Evolutionary conservation across 2,329 filamentous ascomycete genomes (phyloP).

Genomic region (Leptographium radiaticola): DNA sequence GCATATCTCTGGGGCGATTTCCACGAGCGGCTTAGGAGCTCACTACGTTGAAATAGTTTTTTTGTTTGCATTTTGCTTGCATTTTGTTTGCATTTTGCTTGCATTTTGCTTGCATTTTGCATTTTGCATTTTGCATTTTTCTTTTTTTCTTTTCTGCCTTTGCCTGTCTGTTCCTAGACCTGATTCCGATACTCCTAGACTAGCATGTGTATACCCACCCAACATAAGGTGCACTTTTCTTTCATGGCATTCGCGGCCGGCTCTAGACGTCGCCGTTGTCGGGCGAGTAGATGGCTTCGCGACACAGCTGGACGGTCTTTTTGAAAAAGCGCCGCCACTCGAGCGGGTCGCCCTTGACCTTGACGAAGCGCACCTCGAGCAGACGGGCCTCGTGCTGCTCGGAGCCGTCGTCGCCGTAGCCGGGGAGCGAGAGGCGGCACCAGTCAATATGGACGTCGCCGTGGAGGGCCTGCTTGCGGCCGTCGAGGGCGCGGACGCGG

Average conservation of each 20-base stretch:
- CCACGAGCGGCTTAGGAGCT: not conserved
- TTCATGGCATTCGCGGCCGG: not conserved
- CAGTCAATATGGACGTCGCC: constrained; percentile 65
- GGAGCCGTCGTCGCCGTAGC: constrained; percentile 27
- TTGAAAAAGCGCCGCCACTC: constrained; percentile 98
- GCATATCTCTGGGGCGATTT: not conserved
- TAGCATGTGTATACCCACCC: not conserved
- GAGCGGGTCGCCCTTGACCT: constrained; percentile 87
- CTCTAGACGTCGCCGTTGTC: constrained; percentile 7
- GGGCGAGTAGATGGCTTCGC: constrained; percentile 57
- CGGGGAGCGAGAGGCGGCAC: constrained; percentile 29
- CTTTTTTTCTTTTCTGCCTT: too few species aligned
- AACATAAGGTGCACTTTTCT: not conserved
- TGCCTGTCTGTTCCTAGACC: too few species aligned
- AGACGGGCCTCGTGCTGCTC: constrained; percentile 46
- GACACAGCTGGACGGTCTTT: constrained; percentile 76
- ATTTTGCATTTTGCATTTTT: too few species aligned
- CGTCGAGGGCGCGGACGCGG: constrained; percentile 62
- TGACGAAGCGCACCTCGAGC: constrained; percentile 81
- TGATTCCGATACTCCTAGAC: not conserved
- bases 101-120: not conserved
- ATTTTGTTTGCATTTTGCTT: not conserved
- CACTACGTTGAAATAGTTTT: not conserved
- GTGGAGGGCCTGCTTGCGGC: constrained; percentile 56
- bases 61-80: not conserved